Conservation (phyloP, 2,329 filamentous ascomycete species). For the Calonectria multiphialidica region DNA sequence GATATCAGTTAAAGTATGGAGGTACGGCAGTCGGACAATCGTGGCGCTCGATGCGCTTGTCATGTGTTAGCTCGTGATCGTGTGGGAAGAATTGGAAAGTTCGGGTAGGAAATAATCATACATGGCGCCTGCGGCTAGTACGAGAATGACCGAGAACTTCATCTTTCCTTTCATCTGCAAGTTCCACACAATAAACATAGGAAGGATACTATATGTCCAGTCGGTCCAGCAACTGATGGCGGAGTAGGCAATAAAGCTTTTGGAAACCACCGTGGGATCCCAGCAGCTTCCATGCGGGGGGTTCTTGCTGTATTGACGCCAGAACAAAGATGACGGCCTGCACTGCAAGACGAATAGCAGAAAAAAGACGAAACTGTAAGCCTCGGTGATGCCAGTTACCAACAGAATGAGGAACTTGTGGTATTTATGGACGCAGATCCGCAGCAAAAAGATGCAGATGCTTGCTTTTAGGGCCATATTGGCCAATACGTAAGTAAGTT, state of each 20-base stretch:
- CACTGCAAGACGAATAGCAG: neutral
- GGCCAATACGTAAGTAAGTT: neutral
- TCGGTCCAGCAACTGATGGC: neutral
- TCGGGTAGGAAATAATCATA: neutral
- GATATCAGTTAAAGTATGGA: neutral
- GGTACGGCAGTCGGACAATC: neutral
- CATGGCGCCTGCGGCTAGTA: neutral
- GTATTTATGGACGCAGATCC: neutral
- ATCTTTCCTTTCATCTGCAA: neutral
- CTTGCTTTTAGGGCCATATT: neutral
- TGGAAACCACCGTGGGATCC: neutral
- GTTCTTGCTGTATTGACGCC: neutral
- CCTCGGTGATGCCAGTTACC: neutral
- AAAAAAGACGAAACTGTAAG: neutral
- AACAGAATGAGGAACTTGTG: neutral
- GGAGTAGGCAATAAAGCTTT: neutral
- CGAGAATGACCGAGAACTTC: neutral
- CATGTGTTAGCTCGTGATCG: neutral
- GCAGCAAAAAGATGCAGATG: neutral
- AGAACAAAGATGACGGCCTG: neutral
- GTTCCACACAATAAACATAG: neutral
- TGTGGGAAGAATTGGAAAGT: no score
- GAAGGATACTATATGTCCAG: neutral
- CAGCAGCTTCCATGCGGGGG: neutral
- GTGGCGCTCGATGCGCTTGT: neutral